phyloP scores from a whole-genome alignment of 2,329 filamentous ascomycete genomes.

The Ceratocystis harringtonii region DNA sequence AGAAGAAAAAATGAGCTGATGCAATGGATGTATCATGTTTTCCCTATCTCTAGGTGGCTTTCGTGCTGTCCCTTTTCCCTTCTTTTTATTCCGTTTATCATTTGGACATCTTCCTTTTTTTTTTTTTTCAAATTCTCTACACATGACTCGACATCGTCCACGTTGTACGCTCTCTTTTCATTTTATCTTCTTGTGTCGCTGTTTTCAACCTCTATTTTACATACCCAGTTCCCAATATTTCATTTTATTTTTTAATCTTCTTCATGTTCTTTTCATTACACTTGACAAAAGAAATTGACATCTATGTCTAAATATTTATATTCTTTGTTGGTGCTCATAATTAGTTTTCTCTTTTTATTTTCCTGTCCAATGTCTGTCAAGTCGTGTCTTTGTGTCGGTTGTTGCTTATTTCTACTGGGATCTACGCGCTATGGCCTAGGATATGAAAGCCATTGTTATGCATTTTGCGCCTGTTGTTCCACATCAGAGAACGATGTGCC shows the following conservation, averaged over 20 bases:
- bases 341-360: neutral
- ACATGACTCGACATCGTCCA: neutral
- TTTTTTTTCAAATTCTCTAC: neutral
- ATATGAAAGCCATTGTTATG: neutral
- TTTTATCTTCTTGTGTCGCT: neutral
- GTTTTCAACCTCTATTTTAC: neutral
- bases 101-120: neutral
- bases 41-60: conserved; percentile 1
- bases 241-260: neutral
- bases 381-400: neutral
- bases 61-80: neutral
- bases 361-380: neutral
- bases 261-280: neutral
- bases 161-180: neutral
- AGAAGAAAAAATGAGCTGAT: neutral
- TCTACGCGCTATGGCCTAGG: neutral
- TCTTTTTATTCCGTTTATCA: neutral
- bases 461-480: neutral
- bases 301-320: neutral
- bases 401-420: neutral
- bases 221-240: conserved; percentile 1
- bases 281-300: neutral
- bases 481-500: neutral
- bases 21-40: neutral
- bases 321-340: neutral